Evolutionary conservation across 805 yeast species (phyloP), one percentile per base, ranked within the genome.

Genomic region (Candida yuanshanica): DNA sequence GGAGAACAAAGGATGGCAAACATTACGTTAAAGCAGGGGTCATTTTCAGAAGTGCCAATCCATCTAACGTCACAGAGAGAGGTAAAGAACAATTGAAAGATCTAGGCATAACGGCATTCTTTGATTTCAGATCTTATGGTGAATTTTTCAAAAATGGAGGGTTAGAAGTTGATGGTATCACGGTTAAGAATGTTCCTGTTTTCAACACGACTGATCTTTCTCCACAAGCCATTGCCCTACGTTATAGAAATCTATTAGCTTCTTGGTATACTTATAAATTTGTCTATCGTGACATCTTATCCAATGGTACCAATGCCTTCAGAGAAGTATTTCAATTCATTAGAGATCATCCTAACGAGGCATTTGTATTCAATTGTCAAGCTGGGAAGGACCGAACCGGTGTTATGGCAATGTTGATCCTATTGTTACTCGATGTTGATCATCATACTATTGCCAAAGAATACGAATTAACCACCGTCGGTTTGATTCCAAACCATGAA

Each of bases 381-480:
- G 91, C 91, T 1, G 95, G 95, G 2, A 87, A 86, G 58, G 95
- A 87, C 57, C 72, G 95, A 34, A 86, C 95, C 0, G 95, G 95
- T 0, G 69, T 85, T 12, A 56, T 83, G 48, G 74, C 81, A 2
- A 83, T 87, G 79, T 58, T 87, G 45, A 65, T 86, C 5, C 65
- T 86, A 35, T 62, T 77, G 16, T 56, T 84, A 8, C 63, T 75
- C 5, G 90, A 85, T 0, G 85, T 86, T 4, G 87, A 82, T 45
- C 67, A 70, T 11, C 75, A 76, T 48, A 75, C 78, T 1, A 69
- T 86, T 29, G 78, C 87, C 1, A 72, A 79, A 48, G 96, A 87
- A 54, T 88, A 85, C 53, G 93, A 83, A 56, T 63, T 87, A 52
- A 83, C 95, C 1, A 68, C 81, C 0, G 56, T 72, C 35, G 95